Evolutionary conservation across 305 asterid genomes (phyloP).

Genomic region (Andrographis paniculata): DNA sequence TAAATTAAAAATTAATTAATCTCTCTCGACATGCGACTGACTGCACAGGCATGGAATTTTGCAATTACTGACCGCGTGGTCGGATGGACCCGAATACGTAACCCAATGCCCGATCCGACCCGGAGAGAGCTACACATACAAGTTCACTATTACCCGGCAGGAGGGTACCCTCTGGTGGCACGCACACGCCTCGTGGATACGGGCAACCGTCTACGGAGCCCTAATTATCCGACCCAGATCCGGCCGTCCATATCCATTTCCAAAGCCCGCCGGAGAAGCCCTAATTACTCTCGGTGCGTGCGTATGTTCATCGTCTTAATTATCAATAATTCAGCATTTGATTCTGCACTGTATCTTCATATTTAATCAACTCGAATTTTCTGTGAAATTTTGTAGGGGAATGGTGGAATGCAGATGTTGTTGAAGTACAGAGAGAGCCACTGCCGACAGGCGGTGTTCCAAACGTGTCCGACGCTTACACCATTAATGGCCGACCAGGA

Average conservation of each 20-base stretch:
- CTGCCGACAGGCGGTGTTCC: slow-evolving; percentile 33
- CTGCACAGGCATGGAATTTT: slow-evolving; percentile 55
- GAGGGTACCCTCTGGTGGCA: slow-evolving; percentile 71
- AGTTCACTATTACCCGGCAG: slow-evolving; percentile 32
- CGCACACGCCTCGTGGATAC: slow-evolving; percentile 50
- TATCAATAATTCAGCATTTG: no score
- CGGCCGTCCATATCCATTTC: slow-evolving; percentile 41
- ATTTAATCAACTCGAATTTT: no score
- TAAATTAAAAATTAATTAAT: no score
- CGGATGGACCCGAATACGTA: slow-evolving; percentile 43
- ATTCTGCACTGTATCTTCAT: no score
- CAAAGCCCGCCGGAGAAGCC: slow-evolving; percentile 40
- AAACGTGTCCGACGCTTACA: slow-evolving; percentile 39
- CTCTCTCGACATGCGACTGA: background rate
- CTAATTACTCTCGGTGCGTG: slow-evolving; percentile 54
- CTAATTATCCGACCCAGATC: slow-evolving; percentile 46
- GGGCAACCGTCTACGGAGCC: slow-evolving; percentile 52
- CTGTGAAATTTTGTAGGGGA: slow-evolving; percentile 42
- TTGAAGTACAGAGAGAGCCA: slow-evolving; percentile 37
- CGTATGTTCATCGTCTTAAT: no score
- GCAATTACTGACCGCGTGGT: slow-evolving; percentile 49
- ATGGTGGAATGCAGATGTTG: slow-evolving; percentile 51
- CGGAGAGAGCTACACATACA: slow-evolving; percentile 37
- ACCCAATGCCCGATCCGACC: slow-evolving; percentile 62
- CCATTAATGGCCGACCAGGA: slow-evolving; percentile 49